Base-by-base conservation (phyloP, 2,329 filamentous ascomycete genomes). In the Fusarium sp. region DNA sequence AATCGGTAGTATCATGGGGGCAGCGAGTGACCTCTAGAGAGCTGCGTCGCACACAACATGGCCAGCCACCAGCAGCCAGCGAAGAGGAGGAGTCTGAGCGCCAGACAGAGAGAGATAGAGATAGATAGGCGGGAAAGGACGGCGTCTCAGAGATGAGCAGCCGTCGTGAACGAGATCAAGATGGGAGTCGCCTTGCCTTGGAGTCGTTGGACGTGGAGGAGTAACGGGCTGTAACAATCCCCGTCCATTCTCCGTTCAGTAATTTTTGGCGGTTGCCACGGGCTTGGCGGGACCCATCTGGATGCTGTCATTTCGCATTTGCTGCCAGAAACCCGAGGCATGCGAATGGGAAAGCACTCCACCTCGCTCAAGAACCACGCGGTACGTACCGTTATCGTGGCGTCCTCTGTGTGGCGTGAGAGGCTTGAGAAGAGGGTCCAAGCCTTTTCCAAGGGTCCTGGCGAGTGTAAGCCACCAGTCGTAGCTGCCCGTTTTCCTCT, bases 281-380 rank as follows among this genome's bases (percentile, higher is more conserved):
- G 75, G 63, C 71, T 77, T 70, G 74, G 75, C 77, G 72, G 67
- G 59, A 64, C 62, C 64, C 52, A 69, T 67, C 30, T 39, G 66
- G n/a, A 77, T 77, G 71, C 50, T 78, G 77, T 79, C 78, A 79
- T 79, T 74, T 78, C 77, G 76, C 78, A 78, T 75, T 59, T 67
- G 58, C 45, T 56, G 65, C 56, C 48, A 57, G 56, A 58, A 54
- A 67, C 67, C 56, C 67, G 62, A 67, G 68, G 67, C 71, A 76
- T 54, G 66, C 69, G 63, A 72, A 41, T 27, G 20, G 20, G 61
- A 32, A 62, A 66, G 67, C 45, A 37, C 20, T 50, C 41, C 59
- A 62, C 59, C 30, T 50, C 32, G 57, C 59, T n/a, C 41, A 62
- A 50, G 59, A 62, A 62, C 59, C 41, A 62, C 41, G 60, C 48